phyloP scores from a whole-genome alignment of 805 yeast species.

The Ogataea pignaliae region DNA sequence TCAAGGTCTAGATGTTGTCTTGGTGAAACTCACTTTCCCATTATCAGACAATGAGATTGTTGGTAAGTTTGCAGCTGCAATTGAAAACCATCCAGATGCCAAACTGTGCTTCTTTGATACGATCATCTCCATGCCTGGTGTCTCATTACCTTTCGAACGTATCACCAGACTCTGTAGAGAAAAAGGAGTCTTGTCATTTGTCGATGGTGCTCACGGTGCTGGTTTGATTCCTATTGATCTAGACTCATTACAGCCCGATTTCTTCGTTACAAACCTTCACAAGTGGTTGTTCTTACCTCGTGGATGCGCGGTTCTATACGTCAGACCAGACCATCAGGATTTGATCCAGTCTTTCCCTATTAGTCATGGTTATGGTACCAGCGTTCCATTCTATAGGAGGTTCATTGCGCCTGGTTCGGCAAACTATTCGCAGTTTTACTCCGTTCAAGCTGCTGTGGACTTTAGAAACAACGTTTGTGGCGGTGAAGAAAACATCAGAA shows the following conservation, averaged over 20 bases:
- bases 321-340: slow-evolving; percentile 45
- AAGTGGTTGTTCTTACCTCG: slow-evolving; percentile 64
- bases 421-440: slow-evolving; percentile 38
- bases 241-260: slow-evolving; percentile 48
- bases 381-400: slow-evolving; percentile 37
- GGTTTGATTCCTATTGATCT: slow-evolving; percentile 49
- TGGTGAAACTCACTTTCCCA: slow-evolving; percentile 41
- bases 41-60: slow-evolving; percentile 38
- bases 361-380: slow-evolving; percentile 41
- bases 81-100: slow-evolving; percentile 23
- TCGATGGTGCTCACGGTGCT: slow-evolving; percentile 72
- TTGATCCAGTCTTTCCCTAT: slow-evolving; percentile 54
- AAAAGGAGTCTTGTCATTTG: slow-evolving; percentile 45
- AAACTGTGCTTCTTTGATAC: slow-evolving; percentile 51
- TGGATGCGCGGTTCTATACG: slow-evolving; percentile 57
- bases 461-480: slow-evolving; percentile 55
- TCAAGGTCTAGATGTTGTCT: slow-evolving; percentile 32
- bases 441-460: slow-evolving; percentile 45
- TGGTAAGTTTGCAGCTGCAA: slow-evolving; percentile 26
- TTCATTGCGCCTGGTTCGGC: slow-evolving; percentile 51
- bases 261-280: slow-evolving; percentile 58
- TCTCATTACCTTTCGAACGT: slow-evolving; percentile 49
- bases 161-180: slow-evolving; percentile 42
- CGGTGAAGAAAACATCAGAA: slow-evolving; percentile 49
- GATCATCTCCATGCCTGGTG: slow-evolving; percentile 63